Base-by-base conservation (phyloP, 192 early-diverging fungal species). In the Radiomyces spectabilis region DNA sequence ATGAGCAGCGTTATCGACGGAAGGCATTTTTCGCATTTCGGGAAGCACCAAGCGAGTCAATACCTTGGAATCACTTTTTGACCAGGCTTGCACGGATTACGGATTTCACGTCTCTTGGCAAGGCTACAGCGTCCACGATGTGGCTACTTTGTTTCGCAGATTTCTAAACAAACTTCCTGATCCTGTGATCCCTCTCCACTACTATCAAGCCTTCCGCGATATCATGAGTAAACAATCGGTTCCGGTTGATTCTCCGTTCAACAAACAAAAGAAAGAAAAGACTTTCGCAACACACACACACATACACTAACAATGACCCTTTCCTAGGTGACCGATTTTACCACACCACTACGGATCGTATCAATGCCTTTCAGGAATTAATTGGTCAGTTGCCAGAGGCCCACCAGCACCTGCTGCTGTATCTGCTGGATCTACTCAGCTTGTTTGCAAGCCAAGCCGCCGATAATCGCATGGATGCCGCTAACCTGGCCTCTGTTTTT, bases 401-500 rank as follows among this genome's bases (percentile, higher is more conserved):
- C 19, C 74, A 86, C 24, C 81, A 83, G 6, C 73, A 81, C 54
- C 74, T 86, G 19, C 62, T 90, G 5, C 73, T 90, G 45, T 87
- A 85, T 48, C 72, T 87, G 35, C 61, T 90, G 8, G 82, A 86
- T 51, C 62, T 87, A 24, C 68, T 90, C 4, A 57, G 71, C 4
- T 34, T 81, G 9, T 81, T 81, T 60, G 74, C 79, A 12, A 54
- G 63, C 15, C 65, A 78, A 39, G 55, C 78, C 30, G 62, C 55
- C 19, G 69, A 72, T 12, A 90, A 81, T 16, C 68, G 76, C 31
- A 90, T 90, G 88, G 79, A 81, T 39, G 65, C 81, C 16, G 75
- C 79, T 8, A 90, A 90, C 53, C 61, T 90, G 47, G 88, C 88
- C 4, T 81, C 85, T 3, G 82, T 90, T 15, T 76, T 90, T 57